Conservation (phyloP, 352 stramenopile species). For the Globisporangium orthogonon region DNA sequence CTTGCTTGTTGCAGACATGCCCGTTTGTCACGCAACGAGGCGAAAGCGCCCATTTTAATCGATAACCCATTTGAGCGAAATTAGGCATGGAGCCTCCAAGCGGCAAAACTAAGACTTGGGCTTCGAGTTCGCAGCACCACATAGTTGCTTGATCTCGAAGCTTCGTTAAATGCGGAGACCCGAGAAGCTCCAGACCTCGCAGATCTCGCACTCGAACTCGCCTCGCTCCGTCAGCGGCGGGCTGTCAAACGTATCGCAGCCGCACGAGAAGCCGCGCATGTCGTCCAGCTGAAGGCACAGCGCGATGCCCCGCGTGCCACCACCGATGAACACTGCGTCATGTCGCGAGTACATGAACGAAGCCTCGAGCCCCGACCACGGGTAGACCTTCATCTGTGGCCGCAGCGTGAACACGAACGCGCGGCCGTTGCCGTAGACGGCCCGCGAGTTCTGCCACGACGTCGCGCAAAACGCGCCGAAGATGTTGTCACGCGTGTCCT, state of each 20-base stretch:
- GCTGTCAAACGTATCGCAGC: constrained; percentile 60
- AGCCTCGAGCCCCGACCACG: constrained; percentile 56
- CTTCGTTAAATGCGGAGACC: constrained; percentile 41
- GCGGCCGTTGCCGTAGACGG: constrained; percentile 70
- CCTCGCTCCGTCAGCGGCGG: constrained; percentile 39
- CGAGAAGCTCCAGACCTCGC: constrained; percentile 73
- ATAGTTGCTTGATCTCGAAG: not conserved
- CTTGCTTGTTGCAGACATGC: no score
- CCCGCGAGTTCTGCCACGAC: constrained; percentile 43
- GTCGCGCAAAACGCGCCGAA: constrained; percentile 71
- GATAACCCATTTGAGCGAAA: no score
- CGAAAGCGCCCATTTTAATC: no score
- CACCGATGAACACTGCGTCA: constrained; percentile 57
- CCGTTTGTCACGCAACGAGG: no score
- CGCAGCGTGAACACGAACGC: constrained; percentile 73
- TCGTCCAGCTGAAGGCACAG: constrained; percentile 70
- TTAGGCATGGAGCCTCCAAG: no score
- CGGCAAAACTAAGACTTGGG: no score
- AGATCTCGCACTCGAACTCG: constrained; percentile 50
- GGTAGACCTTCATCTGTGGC: constrained; percentile 41
- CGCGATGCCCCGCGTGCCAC: constrained; percentile 59
- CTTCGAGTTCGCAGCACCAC: no score
- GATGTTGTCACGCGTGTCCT: constrained; percentile 62
- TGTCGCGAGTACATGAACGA: constrained; percentile 65
- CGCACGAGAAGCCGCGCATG: constrained; percentile 54